These are phyloP conservation scores for Gossypium thurberi DNA, from an alignment of 345 rosid species.

Conservation along the genomic window DNA sequence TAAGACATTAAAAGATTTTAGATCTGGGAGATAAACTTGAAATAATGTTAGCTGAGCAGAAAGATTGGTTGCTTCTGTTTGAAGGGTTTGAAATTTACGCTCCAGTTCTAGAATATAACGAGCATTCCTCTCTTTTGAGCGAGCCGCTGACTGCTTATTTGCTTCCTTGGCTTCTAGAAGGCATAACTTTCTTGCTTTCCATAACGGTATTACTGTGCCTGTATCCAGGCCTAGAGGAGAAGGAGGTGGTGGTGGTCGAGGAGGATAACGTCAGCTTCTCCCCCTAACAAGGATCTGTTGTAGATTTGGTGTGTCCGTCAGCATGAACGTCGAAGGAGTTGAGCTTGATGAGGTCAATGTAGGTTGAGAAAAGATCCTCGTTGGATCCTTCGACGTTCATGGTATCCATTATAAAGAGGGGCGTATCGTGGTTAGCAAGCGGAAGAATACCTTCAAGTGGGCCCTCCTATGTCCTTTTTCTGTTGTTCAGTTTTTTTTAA, in stretches of 20 bases:
- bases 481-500: no score
- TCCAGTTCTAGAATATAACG: no score
- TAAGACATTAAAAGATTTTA: no score
- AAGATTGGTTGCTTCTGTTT: no score
- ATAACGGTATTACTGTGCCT: slow-evolving; percentile 54
- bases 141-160: no score
- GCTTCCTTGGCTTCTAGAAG: slow-evolving; percentile 22
- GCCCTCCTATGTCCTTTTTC: slow-evolving; percentile 38
- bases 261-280: slow-evolving; percentile 15
- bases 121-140: no score
- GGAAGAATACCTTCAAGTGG: slow-evolving; percentile 40
- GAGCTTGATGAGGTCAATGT: slow-evolving; percentile 47
- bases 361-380: slow-evolving; percentile 61
- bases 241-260: not conserved
- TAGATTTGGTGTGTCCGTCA: not conserved
- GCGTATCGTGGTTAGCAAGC: slow-evolving; percentile 28
- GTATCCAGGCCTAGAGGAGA: slow-evolving; percentile 17
- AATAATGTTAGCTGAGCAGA: no score
- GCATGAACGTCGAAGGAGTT: not conserved
- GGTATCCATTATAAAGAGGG: slow-evolving; percentile 44
- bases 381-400: slow-evolving; percentile 29
- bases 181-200: slow-evolving; percentile 78
- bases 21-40: no score
- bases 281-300: slow-evolving; percentile 7
- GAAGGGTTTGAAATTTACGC: no score